phyloP scores from a whole-genome alignment of 2,329 filamentous ascomycete genomes.

The Hysterium pulicare region DNA sequence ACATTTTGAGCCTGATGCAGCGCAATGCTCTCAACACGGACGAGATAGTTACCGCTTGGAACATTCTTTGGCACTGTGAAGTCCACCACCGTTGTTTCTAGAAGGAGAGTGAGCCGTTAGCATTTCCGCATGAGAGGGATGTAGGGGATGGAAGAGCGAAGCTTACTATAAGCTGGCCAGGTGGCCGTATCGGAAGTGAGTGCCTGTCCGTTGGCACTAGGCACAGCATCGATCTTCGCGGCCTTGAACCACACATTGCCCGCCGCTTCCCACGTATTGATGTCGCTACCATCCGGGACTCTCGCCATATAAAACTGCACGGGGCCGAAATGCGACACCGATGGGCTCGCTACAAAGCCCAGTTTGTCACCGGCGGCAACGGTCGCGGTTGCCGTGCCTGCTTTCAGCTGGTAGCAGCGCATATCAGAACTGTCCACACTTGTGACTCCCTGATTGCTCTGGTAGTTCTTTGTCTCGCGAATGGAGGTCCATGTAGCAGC shows the following conservation, averaged over 20 bases:
- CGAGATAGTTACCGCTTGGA: slow-evolving; percentile 41
- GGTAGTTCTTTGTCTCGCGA: slow-evolving; percentile 31
- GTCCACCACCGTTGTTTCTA: background rate
- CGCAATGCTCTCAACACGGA: slow-evolving; percentile 45
- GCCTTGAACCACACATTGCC: slow-evolving; percentile 15
- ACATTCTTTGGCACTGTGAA: slow-evolving; percentile 11
- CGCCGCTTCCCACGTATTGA: slow-evolving; percentile 6
- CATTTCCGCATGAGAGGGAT: too few species aligned
- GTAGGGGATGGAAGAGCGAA: too few species aligned
- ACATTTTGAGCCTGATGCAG: slow-evolving; percentile 39
- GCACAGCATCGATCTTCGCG: slow-evolving; percentile 3
- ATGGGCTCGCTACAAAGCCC: slow-evolving; percentile 26
- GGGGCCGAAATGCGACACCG: slow-evolving; percentile 33
- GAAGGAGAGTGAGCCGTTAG: too few species aligned
- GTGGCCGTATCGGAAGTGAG: background rate
- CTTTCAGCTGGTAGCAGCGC: slow-evolving; percentile 27
- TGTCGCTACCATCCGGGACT: slow-evolving; percentile 10
- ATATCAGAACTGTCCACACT: slow-evolving; percentile 29
- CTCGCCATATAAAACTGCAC: slow-evolving; percentile 39
- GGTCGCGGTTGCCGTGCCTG: slow-evolving; percentile 16
- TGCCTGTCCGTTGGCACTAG: slow-evolving; percentile 7
- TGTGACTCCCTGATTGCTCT: slow-evolving; percentile 25
- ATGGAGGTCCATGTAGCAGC: slow-evolving; percentile 29
- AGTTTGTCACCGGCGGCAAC: slow-evolving; percentile 30
- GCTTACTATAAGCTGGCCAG: slow-evolving; percentile 6